Conservation (phyloP, 306 rosid genomes). For the Malus domestica region ASM211411v1 NC_041791.1:18949501-18950000, state of each 20-base stretch:
- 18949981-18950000: constrained; percentile 37
- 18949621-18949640: constrained; percentile 25
- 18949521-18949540: constrained; percentile 52
- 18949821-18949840: constrained; percentile 44
- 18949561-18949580: constrained; percentile 33
- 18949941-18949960: constrained; percentile 96
- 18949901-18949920: constrained; percentile 76
- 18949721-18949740: constrained; percentile 71
- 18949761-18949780: constrained; percentile 46
- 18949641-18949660: constrained; percentile 26
- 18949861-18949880: constrained; percentile 90
- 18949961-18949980: constrained; percentile 99
- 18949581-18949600: constrained; percentile 27
- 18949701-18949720: constrained; percentile 55
- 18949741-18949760: constrained; percentile 45
- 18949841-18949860: constrained; percentile 49
- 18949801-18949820: constrained; percentile 84
- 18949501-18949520: constrained; percentile 62
- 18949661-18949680: constrained; percentile 22
- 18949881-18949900: constrained; percentile 55
- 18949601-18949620: constrained; percentile 34
- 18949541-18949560: constrained; percentile 50
- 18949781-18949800: constrained; percentile 34
- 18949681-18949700: constrained; percentile 35
- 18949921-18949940: constrained; percentile 95